phyloP scores from a whole-genome alignment of 2,329 filamentous ascomycete species.

The Didymella glomerata region DNA sequence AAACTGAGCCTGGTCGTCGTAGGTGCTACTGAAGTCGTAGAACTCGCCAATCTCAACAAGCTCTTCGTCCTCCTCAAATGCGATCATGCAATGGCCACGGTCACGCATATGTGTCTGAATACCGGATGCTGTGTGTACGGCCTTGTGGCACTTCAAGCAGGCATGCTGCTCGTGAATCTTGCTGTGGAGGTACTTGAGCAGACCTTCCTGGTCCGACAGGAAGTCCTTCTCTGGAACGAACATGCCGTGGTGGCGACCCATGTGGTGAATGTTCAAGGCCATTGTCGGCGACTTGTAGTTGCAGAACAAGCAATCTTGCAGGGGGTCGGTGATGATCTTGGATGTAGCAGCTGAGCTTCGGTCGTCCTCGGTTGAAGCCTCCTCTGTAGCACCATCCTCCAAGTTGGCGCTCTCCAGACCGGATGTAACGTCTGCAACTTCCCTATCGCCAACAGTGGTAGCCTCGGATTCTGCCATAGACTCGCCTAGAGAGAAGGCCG shows the following conservation, averaged over 20 bases:
- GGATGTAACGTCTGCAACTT: slow-evolving; percentile 80
- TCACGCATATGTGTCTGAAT: slow-evolving; percentile 98
- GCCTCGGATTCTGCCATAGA: slow-evolving; percentile 66
- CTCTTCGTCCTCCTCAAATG: slow-evolving; percentile 85
- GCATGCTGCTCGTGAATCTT: slow-evolving; percentile 83
- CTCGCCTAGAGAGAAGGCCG: slow-evolving; percentile 89
- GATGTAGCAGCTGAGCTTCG: slow-evolving; percentile 39
- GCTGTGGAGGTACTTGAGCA: slow-evolving; percentile 78
- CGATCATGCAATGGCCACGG: slow-evolving; percentile 95
- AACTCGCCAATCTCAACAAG: slow-evolving; percentile 95
- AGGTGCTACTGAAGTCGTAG: slow-evolving; percentile 96
- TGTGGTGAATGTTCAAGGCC: slow-evolving; percentile 82
- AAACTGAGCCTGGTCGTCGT: slow-evolving; percentile 78
- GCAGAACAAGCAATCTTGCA: slow-evolving; percentile 83
- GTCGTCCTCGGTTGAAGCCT: slow-evolving; percentile 55
- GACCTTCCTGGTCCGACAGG: slow-evolving; percentile 80
- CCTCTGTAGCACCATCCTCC: slow-evolving; percentile 37
- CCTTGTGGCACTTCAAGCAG: slow-evolving; percentile 87
- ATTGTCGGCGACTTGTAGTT: slow-evolving; percentile 81
- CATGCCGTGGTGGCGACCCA: slow-evolving; percentile 93
- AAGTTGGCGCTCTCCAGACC: slow-evolving; percentile 72
- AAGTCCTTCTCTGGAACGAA: slow-evolving; percentile 92
- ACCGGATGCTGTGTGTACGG: slow-evolving; percentile 78
- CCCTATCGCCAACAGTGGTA: slow-evolving; percentile 68
- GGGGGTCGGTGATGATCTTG: slow-evolving; percentile 49